phyloP scores from a whole-genome alignment of 2,329 filamentous ascomycete species.

The Venturia pyrina region DNA sequence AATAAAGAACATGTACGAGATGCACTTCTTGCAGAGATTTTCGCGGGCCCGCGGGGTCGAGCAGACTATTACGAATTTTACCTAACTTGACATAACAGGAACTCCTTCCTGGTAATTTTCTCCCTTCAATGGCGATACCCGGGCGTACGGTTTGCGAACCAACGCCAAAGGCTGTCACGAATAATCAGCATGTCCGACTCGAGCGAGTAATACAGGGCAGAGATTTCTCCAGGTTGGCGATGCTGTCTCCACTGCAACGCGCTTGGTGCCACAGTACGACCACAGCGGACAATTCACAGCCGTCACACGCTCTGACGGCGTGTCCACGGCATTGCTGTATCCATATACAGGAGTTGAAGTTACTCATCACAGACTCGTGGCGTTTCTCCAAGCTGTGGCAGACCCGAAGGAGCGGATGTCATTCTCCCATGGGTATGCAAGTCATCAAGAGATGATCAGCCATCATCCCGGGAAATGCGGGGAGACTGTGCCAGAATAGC shows the following conservation, averaged over 20 bases:
- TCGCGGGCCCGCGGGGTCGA: background rate
- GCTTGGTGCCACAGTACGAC: background rate
- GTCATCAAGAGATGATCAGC: slow-evolving; percentile 1
- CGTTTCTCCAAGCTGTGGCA: background rate
- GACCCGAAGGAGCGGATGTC: background rate
- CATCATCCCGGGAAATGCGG: slow-evolving; percentile 7
- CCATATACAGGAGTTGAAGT: background rate
- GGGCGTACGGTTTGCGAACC: background rate
- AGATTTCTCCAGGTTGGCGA: background rate
- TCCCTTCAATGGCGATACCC: background rate
- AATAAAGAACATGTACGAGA: background rate
- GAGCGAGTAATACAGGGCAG: background rate
- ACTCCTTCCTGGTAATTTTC: background rate
- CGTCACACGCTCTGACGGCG: background rate
- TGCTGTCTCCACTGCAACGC: background rate
- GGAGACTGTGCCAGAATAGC: background rate
- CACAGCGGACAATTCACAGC: background rate
- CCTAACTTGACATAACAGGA: slow-evolving; percentile 7
- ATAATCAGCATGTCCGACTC: background rate
- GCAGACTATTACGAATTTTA: slow-evolving; percentile 5
- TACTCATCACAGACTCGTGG: background rate
- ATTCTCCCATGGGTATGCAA: background rate
- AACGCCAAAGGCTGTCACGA: background rate
- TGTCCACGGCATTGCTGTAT: background rate
- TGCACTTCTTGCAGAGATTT: background rate